Evolutionary conservation across 441 rosid species (phyloP).

Genomic region (Theobroma grandiflorum): DNA sequence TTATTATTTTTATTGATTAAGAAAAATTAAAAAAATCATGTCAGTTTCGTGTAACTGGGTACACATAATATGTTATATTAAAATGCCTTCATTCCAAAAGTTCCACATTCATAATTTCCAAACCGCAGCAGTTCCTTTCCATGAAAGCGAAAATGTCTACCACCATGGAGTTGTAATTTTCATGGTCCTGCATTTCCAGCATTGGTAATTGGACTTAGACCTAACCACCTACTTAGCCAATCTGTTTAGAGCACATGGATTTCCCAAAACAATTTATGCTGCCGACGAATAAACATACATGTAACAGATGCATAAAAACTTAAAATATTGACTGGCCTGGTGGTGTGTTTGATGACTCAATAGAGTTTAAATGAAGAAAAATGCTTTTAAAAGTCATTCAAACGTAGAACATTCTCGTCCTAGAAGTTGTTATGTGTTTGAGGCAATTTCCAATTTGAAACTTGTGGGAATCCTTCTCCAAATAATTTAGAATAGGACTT

Average conservation of each 20-base stretch:
- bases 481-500: constrained; percentile 30
- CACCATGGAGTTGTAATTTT: constrained; percentile 16
- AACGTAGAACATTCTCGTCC: constrained; percentile 26
- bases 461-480: constrained; percentile 34
- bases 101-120: neutral
- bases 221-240: constrained; percentile 32
- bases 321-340: constrained; percentile 14
- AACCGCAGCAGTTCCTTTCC: constrained; percentile 1
- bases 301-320: neutral
- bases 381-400: constrained; percentile 8
- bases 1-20: neutral
- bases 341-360: constrained; percentile 17
- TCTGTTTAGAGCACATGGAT: constrained; percentile 14
- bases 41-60: neutral
- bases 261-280: constrained; percentile 16
- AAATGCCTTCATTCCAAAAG: neutral
- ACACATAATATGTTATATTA: neutral
- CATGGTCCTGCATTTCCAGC: constrained; percentile 19
- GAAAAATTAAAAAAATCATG: neutral
- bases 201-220: constrained; percentile 32
- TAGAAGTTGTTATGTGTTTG: constrained; percentile 23
- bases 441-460: constrained; percentile 29
- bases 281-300: constrained; percentile 19
- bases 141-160: constrained; percentile 28
- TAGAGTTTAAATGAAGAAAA: constrained; percentile 7